Evolutionary conservation across 1,139 yeast genomes (phyloP), one percentile per base, ranked within the genome.

Genomic region (Saccharomyces hybrid): DNA sequence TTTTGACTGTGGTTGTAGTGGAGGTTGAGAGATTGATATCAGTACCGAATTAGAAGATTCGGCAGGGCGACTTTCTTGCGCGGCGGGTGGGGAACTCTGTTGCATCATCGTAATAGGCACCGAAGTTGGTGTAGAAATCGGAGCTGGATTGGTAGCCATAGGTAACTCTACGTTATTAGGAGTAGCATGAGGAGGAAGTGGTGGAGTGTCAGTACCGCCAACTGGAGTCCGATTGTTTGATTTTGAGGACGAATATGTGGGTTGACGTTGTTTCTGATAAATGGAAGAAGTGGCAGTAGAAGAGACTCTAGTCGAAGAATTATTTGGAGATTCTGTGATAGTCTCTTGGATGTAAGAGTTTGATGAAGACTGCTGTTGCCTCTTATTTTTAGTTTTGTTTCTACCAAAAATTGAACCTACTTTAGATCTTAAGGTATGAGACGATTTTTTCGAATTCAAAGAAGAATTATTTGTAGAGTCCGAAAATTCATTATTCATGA

Each of bases 331-430:
- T 49, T 57, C 19, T 55, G 50, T 38, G 12, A 55, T 46, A 4
- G 64, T 52, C 54, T 61, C 65, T 5, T 62, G 50, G 7, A 61
- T 61, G 9, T 61, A 26, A 16, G 49, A 19, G 14, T 29, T 48
- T 16, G 32, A 47, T 11, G 48, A 24, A 16, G 42, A 38, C 3
- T 52, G 48, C 2, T 31, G 48, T 26, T 52, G 48, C 53, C 61
- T 64, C 52, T 62, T 66, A 24, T 58, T 58, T 44, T 59, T 65
- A 46, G 58, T 77, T 64, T 81, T 79, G 64, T 81, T 83, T 61
- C 87, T 80, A 48, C 86, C 84, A 69, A 90, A 86, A 57, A 90
- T 83, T 0, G 96, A 88, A 16, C 96, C 96, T 46, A 90, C 90
- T 67, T 77, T 83, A 4, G 95, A 86, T 67, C 84, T 82, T 64